phyloP scores from a whole-genome alignment of 805 yeast species.

The Yarrowia alimentaria region DNA sequence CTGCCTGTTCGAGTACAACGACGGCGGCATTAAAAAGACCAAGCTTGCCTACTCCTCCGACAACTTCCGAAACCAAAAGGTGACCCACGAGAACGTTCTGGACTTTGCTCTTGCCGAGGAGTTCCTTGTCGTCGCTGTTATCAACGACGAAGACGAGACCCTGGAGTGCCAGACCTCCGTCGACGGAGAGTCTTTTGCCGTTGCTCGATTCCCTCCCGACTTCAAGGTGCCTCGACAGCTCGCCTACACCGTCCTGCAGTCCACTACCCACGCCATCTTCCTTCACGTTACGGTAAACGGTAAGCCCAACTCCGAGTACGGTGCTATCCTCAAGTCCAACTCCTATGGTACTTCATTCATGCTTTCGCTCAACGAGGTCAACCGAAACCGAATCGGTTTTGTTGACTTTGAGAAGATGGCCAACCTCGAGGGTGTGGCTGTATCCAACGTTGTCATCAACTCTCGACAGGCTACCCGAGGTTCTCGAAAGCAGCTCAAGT shows the following conservation, averaged over 20 bases:
- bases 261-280: conserved; percentile 68
- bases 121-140: conserved; percentile 68
- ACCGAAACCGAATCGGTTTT: conserved; percentile 67
- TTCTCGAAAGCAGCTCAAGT: conserved; percentile 56
- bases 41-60: conserved; percentile 53
- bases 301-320: conserved; percentile 56
- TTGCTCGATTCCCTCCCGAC: conserved; percentile 71
- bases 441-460: conserved; percentile 69
- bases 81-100: conserved; percentile 54
- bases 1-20: conserved; percentile 49
- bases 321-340: conserved; percentile 81
- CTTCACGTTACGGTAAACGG: conserved; percentile 74
- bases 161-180: conserved; percentile 71
- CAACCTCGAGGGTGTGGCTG: conserved; percentile 78
- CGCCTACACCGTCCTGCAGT: conserved; percentile 77
- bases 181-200: conserved; percentile 75
- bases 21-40: conserved; percentile 11
- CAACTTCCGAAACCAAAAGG: conserved; percentile 44
- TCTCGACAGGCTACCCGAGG: conserved; percentile 47
- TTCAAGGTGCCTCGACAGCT: conserved; percentile 58
- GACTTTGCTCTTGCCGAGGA: conserved; percentile 74
- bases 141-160: conserved; percentile 46
- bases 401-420: conserved; percentile 87
- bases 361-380: conserved; percentile 63
- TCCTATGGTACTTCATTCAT: conserved; percentile 88